These are phyloP conservation scores for Nitzschia sp. DNA, from an alignment of 108 stramenopile species.

Conservation along the genomic window DNA sequence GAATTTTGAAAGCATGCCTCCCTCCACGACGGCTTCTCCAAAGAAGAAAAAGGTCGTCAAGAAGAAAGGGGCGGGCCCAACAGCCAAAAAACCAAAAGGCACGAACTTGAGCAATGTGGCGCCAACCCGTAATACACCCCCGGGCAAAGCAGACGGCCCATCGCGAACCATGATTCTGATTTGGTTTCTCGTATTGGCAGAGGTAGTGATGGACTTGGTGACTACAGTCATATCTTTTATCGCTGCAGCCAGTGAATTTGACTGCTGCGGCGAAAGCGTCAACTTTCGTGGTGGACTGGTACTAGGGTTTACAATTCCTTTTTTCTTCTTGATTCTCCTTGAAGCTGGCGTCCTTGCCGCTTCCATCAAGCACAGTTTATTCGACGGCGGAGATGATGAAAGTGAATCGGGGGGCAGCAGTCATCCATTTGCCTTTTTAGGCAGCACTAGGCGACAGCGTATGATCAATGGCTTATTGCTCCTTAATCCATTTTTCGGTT, in stretches of 20 bases:
- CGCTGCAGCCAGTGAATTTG: conserved; percentile 2
- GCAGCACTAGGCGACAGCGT: conserved; percentile 14
- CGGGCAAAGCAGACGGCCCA: conserved; percentile 14
- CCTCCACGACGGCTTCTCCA: too few species aligned
- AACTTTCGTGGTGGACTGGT: conserved; percentile 11
- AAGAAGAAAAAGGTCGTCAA: too few species aligned
- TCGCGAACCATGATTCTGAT: conserved; percentile 16
- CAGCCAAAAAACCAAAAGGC: too few species aligned
- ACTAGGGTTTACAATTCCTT: conserved; percentile 23
- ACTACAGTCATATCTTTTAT: conserved; percentile 34
- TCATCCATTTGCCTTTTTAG: neutral
- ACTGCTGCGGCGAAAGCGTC: conserved; percentile 24
- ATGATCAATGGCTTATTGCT: conserved; percentile 15
- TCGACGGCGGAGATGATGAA: conserved; percentile 3
- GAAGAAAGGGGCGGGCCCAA: too few species aligned
- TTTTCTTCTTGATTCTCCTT: conserved; percentile 17
- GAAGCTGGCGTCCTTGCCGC: conserved; percentile 20
- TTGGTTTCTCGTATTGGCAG: conserved; percentile 27
- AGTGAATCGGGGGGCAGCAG: neutral
- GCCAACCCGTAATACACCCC: too few species aligned
- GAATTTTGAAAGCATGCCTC: too few species aligned
- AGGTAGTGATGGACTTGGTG: conserved; percentile 25
- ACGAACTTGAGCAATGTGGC: too few species aligned
- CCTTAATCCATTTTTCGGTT: conserved; percentile 39
- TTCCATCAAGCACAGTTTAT: conserved; percentile 22